Evolutionary conservation across 306 rosid genomes (phyloP).

Genomic region (Pyrus bretschneideri): DNA sequence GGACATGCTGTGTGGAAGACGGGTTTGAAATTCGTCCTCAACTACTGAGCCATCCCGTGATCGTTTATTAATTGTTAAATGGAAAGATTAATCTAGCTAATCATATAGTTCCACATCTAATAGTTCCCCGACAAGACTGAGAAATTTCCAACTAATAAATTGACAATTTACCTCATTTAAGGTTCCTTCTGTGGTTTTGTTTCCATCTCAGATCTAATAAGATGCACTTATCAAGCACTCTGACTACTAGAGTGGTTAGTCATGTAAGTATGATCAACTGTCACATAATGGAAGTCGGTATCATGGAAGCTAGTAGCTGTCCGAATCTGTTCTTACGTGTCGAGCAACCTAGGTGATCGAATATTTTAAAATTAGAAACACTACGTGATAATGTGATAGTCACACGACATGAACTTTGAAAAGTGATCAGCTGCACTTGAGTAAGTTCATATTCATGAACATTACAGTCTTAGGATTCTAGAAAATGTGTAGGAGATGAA

Average conservation of each 20-base stretch:
- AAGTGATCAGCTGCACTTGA: background rate
- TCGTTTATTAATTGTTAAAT: background rate
- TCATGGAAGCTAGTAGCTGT: background rate
- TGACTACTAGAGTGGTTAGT: conserved; percentile 3
- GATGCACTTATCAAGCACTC: background rate
- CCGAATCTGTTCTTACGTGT: background rate
- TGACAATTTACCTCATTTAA: conserved; percentile 7
- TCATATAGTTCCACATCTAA: conserved; percentile 10
- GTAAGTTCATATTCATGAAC: background rate
- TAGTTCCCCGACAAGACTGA: background rate
- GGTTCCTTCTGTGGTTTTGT: background rate
- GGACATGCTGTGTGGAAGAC: rapidly evolving
- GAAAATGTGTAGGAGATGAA: background rate
- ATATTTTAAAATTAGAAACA: background rate
- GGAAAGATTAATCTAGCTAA: conserved; percentile 13
- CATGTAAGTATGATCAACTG: conserved; percentile 5
- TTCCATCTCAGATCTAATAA: background rate
- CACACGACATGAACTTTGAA: background rate
- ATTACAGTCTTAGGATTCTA: background rate
- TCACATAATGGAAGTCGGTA: conserved; percentile 16
- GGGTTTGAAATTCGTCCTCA: rapidly evolving
- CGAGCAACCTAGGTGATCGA: background rate
- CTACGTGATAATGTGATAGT: background rate
- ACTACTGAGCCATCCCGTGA: too few relatives aligned
- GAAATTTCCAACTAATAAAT: conserved; percentile 14